These are phyloP conservation scores for Noccaea bulbosa DNA, from an alignment of 345 rosid species.

Conservation along the genomic window DNA sequence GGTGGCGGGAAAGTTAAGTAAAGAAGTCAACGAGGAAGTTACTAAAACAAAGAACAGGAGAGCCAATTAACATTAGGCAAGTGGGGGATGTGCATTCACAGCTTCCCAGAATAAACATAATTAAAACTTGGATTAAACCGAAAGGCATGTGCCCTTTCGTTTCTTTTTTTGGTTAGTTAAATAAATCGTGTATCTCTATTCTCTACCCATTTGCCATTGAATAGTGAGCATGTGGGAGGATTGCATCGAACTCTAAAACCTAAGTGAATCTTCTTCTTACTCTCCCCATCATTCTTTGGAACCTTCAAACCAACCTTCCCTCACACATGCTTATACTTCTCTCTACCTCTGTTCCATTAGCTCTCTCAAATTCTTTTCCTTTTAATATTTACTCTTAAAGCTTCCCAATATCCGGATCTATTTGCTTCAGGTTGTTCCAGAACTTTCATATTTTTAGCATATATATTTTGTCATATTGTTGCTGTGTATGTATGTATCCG, in stretches of 20 bases:
- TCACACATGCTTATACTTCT: constrained; percentile 36
- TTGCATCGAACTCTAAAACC: constrained; percentile 36
- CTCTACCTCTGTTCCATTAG: constrained; percentile 13
- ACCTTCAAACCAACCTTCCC: constrained; percentile 41
- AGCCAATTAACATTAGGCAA: constrained; percentile 29
- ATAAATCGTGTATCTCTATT: constrained; percentile 10
- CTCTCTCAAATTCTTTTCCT: constrained; percentile 13
- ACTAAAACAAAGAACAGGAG: neutral
- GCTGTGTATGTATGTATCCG: constrained; percentile 13
- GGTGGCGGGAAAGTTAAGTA: constrained; percentile 38
- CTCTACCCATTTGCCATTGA: constrained; percentile 32
- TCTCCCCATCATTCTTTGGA: constrained; percentile 39
- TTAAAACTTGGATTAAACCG: constrained; percentile 42
- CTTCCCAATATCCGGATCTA: constrained; percentile 31
- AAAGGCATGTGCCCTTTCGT: constrained; percentile 37
- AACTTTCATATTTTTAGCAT: neutral
- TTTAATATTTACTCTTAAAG: constrained; percentile 14
- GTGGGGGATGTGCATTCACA: constrained; percentile 24
- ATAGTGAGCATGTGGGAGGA: constrained; percentile 40
- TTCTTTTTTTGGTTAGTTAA: neutral
- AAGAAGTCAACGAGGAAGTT: constrained; percentile 32
- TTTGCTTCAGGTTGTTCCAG: constrained; percentile 25
- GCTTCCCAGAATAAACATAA: constrained; percentile 32
- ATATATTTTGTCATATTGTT: neutral
- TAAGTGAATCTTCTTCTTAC: constrained; percentile 33